Evolutionary conservation across 2,329 filamentous ascomycete species (phyloP).

Genomic region (Trichoderma koningiopsis): DNA sequence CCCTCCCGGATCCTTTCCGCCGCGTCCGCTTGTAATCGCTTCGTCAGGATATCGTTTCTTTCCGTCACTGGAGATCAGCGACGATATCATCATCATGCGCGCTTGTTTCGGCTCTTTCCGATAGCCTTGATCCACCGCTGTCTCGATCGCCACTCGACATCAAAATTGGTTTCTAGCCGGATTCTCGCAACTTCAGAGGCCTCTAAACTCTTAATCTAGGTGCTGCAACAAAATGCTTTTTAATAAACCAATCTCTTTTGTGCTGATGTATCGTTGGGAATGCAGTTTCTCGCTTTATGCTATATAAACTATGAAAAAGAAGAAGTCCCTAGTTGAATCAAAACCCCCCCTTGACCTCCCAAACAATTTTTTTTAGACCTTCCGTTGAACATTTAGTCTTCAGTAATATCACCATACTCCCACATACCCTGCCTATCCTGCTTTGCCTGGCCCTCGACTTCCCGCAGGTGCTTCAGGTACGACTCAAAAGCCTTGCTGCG

Average conservation of each 20-base stretch:
- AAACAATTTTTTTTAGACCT: background rate
- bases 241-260: background rate
- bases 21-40: background rate
- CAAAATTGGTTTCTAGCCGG: background rate
- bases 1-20: background rate
- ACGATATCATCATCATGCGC: background rate
- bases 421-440: conserved; percentile 82
- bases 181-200: background rate
- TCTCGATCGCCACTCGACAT: background rate
- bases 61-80: background rate
- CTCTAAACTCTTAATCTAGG: background rate
- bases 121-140: background rate
- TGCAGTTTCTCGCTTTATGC: conserved; percentile 10
- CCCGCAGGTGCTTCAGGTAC: conserved; percentile 70
- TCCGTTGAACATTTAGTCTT: conserved; percentile 62
- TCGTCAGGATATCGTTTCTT: background rate
- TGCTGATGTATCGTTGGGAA: background rate
- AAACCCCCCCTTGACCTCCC: background rate
- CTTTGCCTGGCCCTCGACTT: conserved; percentile 79
- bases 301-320: background rate
- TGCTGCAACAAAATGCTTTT: background rate
- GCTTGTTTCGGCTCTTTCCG: background rate
- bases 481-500: conserved; percentile 67
- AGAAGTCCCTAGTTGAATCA: background rate
- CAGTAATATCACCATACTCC: conserved; percentile 97